Evolutionary conservation across 257 asterid genomes (phyloP), one percentile per base, ranked within the genome.

Genomic region (Solanum gracilifrons): DNA sequence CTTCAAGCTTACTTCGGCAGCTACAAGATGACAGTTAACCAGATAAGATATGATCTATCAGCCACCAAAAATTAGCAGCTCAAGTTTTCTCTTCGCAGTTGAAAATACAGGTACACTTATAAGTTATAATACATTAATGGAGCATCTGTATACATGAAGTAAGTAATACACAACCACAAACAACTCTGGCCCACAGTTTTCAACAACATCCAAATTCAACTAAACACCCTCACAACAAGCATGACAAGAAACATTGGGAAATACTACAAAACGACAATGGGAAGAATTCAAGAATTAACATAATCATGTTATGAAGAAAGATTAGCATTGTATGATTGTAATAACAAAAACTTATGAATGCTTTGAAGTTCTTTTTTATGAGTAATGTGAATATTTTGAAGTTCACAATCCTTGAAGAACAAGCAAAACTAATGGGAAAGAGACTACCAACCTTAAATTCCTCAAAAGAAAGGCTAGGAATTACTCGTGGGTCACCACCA

Each of bases 401-500:
- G 69, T 5, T 29, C 7, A 48, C 12, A 48, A 46, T 80, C 84
- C 37, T 3, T 48, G 85, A 46, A 48, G 69, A 16, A 48, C 85
- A 46, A 46, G 69, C 66, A 80, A 80, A 48, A 48, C 41, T 29
- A 80, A 82, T 48, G 41, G 64, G 69, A 82, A 82, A 82, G 69
- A 82, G 29, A 69, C 31, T 87, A 88, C 94, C 64, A 77, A 97
- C 99, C 99, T 95, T 94, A 93, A 97, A 97, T 85, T 97, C 98
- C 90, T 92, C 97, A 90, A 92, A 97, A 68, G 95, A 94, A 35
- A 97, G 97, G 88, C 94, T 95, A 33, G 99, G 98, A 91, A 97
- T 97, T 69, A 90, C 99, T 93, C 91, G 94, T 35, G 99, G 99
- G 87, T 97, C 99, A 79, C 99, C 99, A 27, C 99, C 99, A 91